phyloP scores from a whole-genome alignment of 352 stramenopile species.

The Nothophytophthora sp. region DNA sequence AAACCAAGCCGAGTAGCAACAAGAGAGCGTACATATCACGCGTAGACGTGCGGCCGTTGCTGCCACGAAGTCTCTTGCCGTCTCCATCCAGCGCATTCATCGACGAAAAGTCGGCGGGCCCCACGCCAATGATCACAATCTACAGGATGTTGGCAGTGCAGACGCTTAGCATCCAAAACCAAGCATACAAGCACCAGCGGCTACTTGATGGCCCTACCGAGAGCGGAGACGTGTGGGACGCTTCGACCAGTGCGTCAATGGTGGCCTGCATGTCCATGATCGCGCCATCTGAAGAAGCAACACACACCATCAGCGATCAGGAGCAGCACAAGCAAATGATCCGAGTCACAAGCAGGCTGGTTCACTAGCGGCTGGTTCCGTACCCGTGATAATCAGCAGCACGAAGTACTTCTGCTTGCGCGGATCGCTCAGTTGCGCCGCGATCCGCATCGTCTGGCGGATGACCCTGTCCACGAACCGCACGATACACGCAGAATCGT shows the following conservation, averaged over 20 bases:
- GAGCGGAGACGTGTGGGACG: constrained; percentile 49
- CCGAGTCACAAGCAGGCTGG: too few species aligned
- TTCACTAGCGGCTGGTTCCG: too few species aligned
- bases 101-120: constrained; percentile 64
- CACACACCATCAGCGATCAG: too few species aligned
- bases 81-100: constrained; percentile 74
- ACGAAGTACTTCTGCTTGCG: constrained; percentile 86
- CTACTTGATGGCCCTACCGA: too few species aligned
- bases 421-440: constrained; percentile 37
- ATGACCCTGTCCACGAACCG: constrained; percentile 34
- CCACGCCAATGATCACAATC: constrained; percentile 82
- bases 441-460: constrained; percentile 52
- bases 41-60: constrained; percentile 32
- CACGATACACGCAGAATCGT: too few species aligned
- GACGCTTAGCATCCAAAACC: too few species aligned
- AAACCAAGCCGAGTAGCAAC: too few species aligned
- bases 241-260: constrained; percentile 57
- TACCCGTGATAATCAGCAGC: constrained; percentile 82
- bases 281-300: constrained; percentile 81
- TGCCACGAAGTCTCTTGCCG: constrained; percentile 43
- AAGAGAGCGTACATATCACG: constrained; percentile 69
- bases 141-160: too few species aligned
- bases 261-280: constrained; percentile 89
- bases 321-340: too few species aligned
- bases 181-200: too few species aligned